phyloP scores from a whole-genome alignment of 768 basidiomycete genomes.

The Pleurotus citrinopileatus region DNA sequence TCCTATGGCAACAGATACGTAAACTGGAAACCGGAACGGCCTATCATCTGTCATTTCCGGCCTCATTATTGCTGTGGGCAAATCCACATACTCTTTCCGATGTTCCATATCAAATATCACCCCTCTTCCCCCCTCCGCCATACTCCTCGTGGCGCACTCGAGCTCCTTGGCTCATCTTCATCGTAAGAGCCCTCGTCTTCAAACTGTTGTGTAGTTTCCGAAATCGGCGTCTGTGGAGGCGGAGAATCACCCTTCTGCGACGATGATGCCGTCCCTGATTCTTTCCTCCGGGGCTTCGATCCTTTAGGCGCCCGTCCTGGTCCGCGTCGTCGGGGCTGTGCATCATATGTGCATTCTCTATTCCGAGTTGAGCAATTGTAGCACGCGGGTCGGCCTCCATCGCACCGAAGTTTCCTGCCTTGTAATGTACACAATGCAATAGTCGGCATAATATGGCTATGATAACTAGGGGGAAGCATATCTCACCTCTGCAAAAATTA shows the following conservation, averaged over 20 bases:
- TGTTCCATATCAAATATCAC: slow-evolving; percentile 3
- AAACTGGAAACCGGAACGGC: slow-evolving; percentile 22
- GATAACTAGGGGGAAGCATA: too few relatives aligned
- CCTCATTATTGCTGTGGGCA: slow-evolving; percentile 13
- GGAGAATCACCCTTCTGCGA: slow-evolving; percentile 9
- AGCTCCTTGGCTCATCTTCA: slow-evolving; percentile 21
- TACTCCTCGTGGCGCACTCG: slow-evolving; percentile 23
- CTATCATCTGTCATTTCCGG: slow-evolving; percentile 37
- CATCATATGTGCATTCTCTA: slow-evolving; percentile 14
- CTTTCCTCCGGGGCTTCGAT: slow-evolving; percentile 39
- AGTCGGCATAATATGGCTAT: neutral
- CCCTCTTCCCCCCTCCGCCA: slow-evolving; percentile 13
- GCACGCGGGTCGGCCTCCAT: slow-evolving; percentile 63
- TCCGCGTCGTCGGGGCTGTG: slow-evolving; percentile 53
- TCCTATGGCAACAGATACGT: slow-evolving; percentile 54
- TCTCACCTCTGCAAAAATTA: slow-evolving; percentile 72
- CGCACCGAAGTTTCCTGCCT: slow-evolving; percentile 78
- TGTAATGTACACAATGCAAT: neutral
- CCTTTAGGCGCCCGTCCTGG: slow-evolving; percentile 75
- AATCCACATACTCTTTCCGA: neutral
- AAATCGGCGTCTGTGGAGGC: slow-evolving; percentile 21
- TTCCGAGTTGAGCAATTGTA: slow-evolving; percentile 57
- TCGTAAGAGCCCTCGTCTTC: slow-evolving; percentile 32
- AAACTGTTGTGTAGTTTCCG: slow-evolving; percentile 25
- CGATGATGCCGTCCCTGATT: slow-evolving; percentile 8